Conservation (phyloP, 2,329 filamentous ascomycete genomes). For the Microdochium bolleyi region DNA sequence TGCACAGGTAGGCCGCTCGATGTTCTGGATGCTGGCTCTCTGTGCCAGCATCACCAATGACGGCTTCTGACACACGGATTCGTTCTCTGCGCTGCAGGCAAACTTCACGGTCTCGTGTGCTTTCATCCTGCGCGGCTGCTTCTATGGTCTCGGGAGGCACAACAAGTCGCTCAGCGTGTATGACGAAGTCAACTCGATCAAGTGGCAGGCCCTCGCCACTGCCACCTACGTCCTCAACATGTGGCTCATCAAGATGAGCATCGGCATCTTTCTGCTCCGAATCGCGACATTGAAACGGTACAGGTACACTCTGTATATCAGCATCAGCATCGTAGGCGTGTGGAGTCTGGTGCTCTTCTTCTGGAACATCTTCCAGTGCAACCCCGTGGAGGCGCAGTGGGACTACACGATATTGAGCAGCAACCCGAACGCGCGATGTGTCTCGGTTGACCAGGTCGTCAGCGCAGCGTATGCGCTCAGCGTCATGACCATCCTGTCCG, state of each 20-base stretch:
- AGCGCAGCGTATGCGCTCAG: slow-evolving; percentile 42
- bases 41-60: not conserved
- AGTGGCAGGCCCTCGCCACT: slow-evolving; percentile 44
- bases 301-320: slow-evolving; percentile 36
- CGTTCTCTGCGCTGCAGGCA: slow-evolving; percentile 15
- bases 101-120: slow-evolving; percentile 39
- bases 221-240: slow-evolving; percentile 43
- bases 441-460: slow-evolving; percentile 33
- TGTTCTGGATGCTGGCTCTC: not conserved
- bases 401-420: slow-evolving; percentile 34
- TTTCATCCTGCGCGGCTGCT: slow-evolving; percentile 35
- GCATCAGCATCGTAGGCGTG: slow-evolving; percentile 35
- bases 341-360: slow-evolving; percentile 41
- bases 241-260: slow-evolving; percentile 50
- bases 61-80: slow-evolving; percentile 5
- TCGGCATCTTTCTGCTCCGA: slow-evolving; percentile 42
- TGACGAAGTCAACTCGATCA: slow-evolving; percentile 35
- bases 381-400: slow-evolving; percentile 42
- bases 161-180: slow-evolving; percentile 32
- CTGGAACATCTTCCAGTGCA: slow-evolving; percentile 45
- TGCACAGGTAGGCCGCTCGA: slow-evolving; percentile 29
- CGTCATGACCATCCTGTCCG: slow-evolving; percentile 43
- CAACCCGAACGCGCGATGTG: slow-evolving; percentile 28
- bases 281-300: slow-evolving; percentile 37
- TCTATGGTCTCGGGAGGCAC: slow-evolving; percentile 35